Conservation (phyloP, 345 rosid genomes). For the Eucalyptus dawsonii region DNA sequence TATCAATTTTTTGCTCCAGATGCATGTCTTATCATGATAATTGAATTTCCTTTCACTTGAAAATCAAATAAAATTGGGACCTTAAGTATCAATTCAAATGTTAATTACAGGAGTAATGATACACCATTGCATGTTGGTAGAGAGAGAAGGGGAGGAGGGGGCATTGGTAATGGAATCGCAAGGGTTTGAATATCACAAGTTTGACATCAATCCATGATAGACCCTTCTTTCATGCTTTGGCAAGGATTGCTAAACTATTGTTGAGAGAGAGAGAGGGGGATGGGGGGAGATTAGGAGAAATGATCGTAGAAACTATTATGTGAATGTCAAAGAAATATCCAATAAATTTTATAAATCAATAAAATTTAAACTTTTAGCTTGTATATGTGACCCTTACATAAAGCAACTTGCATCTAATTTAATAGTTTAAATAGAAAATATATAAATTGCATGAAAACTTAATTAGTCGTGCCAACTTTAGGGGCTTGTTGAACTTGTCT, state of each 20-base stretch:
- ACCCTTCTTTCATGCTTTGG: background rate
- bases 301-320: too few species aligned
- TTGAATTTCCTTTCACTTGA: background rate
- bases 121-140: background rate
- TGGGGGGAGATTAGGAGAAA: too few species aligned
- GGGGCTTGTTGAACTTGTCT: background rate
- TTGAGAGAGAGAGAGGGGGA: background rate
- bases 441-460: background rate
- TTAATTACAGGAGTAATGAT: background rate
- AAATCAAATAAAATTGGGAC: background rate
- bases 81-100: background rate
- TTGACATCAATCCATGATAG: background rate
- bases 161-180: background rate
- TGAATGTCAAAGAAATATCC: background rate
- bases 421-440: too few species aligned
- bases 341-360: too few species aligned
- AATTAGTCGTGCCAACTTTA: background rate
- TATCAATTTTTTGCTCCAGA: rapidly evolving
- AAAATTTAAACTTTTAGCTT: too few species aligned
- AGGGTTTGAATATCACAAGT: background rate
- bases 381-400: background rate
- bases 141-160: background rate
- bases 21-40: background rate
- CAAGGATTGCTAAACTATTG: background rate
- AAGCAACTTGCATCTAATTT: background rate